Conservation (phyloP, 2,329 filamentous ascomycete genomes). For the Phoma herbarum region DNA sequence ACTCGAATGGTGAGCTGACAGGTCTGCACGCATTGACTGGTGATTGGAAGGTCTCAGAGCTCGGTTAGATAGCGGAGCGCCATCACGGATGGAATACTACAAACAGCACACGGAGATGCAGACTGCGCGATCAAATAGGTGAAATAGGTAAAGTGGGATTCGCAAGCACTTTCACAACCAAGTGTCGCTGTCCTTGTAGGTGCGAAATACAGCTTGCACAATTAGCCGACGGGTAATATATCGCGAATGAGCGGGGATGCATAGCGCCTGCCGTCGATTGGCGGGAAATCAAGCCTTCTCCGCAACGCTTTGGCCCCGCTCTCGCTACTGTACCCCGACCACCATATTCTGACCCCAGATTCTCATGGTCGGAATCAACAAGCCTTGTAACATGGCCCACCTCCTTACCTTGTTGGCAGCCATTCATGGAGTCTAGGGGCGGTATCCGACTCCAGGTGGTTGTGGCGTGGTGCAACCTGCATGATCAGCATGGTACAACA, state of each 20-base stretch:
- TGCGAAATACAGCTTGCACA: neutral
- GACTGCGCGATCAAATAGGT: neutral
- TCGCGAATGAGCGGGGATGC: conserved; percentile 8
- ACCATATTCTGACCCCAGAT: conserved; percentile 28
- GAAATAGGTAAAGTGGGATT: conserved; percentile 4
- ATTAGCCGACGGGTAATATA: conserved; percentile 18
- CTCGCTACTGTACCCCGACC: conserved; percentile 31
- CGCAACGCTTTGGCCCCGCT: conserved; percentile 26
- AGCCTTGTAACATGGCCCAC: conserved; percentile 18
- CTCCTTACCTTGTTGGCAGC: conserved; percentile 3
- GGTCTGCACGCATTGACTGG: conserved; percentile 43
- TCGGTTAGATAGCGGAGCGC: conserved; percentile 31
- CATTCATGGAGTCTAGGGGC: conserved; percentile 37
- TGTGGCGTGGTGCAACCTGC: conserved; percentile 20
- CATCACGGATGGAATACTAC: conserved; percentile 7
- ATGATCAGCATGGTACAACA: conserved; percentile 24
- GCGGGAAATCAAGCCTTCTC: conserved; percentile 33
- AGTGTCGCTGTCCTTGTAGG: conserved; percentile 2
- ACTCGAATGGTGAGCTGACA: conserved; percentile 39
- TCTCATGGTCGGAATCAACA: conserved; percentile 24
- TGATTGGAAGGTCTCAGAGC: conserved; percentile 47
- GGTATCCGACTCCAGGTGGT: conserved; percentile 31
- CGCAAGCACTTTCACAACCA: neutral
- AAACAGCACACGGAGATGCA: conserved; percentile 14
- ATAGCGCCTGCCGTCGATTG: conserved; percentile 23